Conservation (phyloP, 129 eudicot genomes). For the Glebionis coronaria region DNA sequence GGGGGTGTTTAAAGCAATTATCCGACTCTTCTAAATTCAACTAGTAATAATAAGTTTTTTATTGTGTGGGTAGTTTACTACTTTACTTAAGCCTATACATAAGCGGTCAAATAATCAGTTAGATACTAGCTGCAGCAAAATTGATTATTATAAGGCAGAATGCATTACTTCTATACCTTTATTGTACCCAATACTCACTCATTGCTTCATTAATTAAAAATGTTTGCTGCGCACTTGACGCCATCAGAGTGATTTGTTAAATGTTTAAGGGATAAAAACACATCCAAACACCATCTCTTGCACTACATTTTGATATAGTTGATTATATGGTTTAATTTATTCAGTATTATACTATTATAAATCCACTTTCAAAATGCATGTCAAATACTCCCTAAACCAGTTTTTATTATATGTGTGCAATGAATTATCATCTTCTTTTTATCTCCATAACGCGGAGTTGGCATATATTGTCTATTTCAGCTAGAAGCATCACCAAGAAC, state of each 20-base stretch:
- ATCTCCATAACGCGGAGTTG: constrained; percentile 12
- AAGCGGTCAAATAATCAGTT: constrained; percentile 1
- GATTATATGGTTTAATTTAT: background rate
- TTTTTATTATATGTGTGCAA: background rate
- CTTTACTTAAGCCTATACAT: constrained; percentile 6
- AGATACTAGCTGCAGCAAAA: constrained; percentile 6
- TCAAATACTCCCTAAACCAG: background rate
- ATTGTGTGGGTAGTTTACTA: background rate
- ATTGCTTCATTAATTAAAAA: background rate
- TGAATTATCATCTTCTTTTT: background rate
- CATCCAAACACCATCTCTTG: constrained; percentile 8
- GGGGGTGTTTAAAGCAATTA: constrained; percentile 9
- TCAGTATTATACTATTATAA: background rate
- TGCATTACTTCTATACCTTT: background rate
- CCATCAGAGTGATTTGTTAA: background rate
- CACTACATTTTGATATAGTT: background rate
- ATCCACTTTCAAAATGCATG: background rate
- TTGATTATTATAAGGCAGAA: background rate
- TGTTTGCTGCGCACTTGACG: background rate
- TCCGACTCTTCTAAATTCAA: background rate
- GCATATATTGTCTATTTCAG: constrained; percentile 28
- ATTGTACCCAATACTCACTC: too few species aligned
- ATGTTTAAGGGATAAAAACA: background rate
- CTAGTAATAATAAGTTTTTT: background rate
- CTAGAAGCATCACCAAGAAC: constrained; percentile 21